Evolutionary conservation across 306 rosid species (phyloP).

Genomic region (Alnus rubra): DNA sequence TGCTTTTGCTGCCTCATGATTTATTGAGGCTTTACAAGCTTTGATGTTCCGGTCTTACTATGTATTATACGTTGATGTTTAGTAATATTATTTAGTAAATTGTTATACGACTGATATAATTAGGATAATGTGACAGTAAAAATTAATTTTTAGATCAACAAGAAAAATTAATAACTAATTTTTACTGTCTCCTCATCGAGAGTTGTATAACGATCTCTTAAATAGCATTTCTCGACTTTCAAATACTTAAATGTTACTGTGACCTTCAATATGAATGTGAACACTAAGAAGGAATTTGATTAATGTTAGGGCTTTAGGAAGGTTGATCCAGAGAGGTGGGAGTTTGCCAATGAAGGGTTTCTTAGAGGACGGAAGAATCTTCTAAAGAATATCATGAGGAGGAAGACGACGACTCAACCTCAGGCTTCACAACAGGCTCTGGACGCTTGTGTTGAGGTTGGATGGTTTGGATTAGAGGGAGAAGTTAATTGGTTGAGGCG

Average conservation of each 20-base stretch:
- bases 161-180: too few species aligned
- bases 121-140: too few species aligned
- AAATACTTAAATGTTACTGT: neutral
- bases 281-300: conserved; percentile 34
- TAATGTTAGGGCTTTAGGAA: conserved; percentile 73
- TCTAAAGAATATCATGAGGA: conserved; percentile 60
- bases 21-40: too few species aligned
- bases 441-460: conserved; percentile 74
- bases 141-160: too few species aligned
- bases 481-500: conserved; percentile 62
- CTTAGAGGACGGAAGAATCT: conserved; percentile 75
- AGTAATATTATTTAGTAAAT: too few species aligned
- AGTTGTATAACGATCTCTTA: too few species aligned
- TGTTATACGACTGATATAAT: too few species aligned
- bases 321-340: conserved; percentile 86
- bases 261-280: conserved; percentile 11
- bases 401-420: conserved; percentile 45
- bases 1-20: neutral
- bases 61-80: too few species aligned
- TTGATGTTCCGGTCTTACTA: too few species aligned
- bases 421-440: conserved; percentile 40
- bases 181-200: too few species aligned
- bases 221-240: too few species aligned
- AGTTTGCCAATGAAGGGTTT: conserved; percentile 83
- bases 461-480: conserved; percentile 60